These are phyloP conservation scores for Lonicera japonica DNA, from an alignment of 129 eudicot species.

Conservation along the genomic window DNA sequence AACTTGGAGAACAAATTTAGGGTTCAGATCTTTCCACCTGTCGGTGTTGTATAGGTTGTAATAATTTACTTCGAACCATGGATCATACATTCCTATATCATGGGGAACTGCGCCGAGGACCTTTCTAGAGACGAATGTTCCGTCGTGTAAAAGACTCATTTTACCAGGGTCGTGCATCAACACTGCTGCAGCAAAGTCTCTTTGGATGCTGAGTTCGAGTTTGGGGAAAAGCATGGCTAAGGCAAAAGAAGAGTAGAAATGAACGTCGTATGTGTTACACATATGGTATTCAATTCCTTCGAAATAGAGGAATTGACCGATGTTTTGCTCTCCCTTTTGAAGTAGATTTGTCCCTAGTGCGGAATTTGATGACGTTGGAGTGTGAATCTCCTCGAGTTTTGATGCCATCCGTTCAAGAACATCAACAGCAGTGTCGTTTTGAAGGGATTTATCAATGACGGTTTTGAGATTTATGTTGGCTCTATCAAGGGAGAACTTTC, in stretches of 20 bases:
- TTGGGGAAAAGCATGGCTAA: conserved; percentile 74
- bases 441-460: conserved; percentile 19
- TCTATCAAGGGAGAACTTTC: conserved; percentile 51
- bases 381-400: conserved; percentile 59
- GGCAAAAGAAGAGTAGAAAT: conserved; percentile 88
- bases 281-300: conserved; percentile 91
- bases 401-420: conserved; percentile 73
- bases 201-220: conserved; percentile 84
- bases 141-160: conserved; percentile 56
- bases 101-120: conserved; percentile 98
- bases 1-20: conserved; percentile 87
- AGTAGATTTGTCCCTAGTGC: conserved; percentile 79
- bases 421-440: conserved; percentile 50
- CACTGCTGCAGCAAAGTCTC: conserved; percentile 97
- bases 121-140: conserved; percentile 48
- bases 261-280: conserved; percentile 97
- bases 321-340: conserved; percentile 74
- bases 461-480: conserved; percentile 15
- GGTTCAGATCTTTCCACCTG: conserved; percentile 93
- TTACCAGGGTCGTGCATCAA: conserved; percentile 94
- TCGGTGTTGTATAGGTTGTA: conserved; percentile 67
- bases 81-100: conserved; percentile 91
- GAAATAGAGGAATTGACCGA: conserved; percentile 85
- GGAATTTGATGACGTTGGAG: conserved; percentile 44
- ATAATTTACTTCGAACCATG: conserved; percentile 87